Conservation (phyloP, 2,329 filamentous ascomycete genomes). For the Penicillium corylophilum region DNA sequence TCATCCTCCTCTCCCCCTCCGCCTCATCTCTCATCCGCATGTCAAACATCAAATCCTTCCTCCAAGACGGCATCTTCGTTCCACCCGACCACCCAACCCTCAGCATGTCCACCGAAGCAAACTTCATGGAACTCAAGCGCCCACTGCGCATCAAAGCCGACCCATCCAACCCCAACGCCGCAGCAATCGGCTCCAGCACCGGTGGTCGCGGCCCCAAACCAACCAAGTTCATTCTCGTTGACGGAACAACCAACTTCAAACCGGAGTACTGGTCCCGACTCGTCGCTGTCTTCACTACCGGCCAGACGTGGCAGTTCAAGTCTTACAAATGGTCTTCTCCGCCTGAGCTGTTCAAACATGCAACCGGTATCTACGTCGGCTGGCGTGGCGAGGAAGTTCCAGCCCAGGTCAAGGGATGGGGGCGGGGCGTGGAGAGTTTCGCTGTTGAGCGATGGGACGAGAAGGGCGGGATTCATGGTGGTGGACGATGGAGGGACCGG, state of each 20-base stretch:
- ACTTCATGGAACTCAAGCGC: conserved; percentile 83
- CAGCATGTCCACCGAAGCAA: conserved; percentile 64
- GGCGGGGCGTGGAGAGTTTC: conserved; percentile 74
- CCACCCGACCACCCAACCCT: conserved; percentile 66
- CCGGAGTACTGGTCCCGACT: conserved; percentile 96
- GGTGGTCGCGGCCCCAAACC: conserved; percentile 66
- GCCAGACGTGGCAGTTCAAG: conserved; percentile 98
- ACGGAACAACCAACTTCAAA: conserved; percentile 91
- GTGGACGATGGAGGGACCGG: conserved; percentile 73
- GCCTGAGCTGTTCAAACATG: conserved; percentile 83
- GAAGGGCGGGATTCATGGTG: conserved; percentile 38
- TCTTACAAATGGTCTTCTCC: conserved; percentile 94
- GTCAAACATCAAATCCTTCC: conserved; percentile 93
- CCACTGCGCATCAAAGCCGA: conserved; percentile 59
- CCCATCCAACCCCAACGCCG: conserved; percentile 25
- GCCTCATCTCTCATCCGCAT: conserved; percentile 92
- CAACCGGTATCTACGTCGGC: conserved; percentile 83
- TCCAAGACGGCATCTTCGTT: conserved; percentile 78
- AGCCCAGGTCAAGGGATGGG: conserved; percentile 77
- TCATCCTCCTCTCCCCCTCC: conserved; percentile 94
- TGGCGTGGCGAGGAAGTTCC: conserved; percentile 84
- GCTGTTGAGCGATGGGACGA: conserved; percentile 80
- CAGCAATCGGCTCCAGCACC: conserved; percentile 16
- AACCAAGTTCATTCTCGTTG: conserved; percentile 92
- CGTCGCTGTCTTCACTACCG: conserved; percentile 95